Evolutionary conservation across 768 basidiomycete species (phyloP).

Genomic region (Calocybe cyanea): DNA sequence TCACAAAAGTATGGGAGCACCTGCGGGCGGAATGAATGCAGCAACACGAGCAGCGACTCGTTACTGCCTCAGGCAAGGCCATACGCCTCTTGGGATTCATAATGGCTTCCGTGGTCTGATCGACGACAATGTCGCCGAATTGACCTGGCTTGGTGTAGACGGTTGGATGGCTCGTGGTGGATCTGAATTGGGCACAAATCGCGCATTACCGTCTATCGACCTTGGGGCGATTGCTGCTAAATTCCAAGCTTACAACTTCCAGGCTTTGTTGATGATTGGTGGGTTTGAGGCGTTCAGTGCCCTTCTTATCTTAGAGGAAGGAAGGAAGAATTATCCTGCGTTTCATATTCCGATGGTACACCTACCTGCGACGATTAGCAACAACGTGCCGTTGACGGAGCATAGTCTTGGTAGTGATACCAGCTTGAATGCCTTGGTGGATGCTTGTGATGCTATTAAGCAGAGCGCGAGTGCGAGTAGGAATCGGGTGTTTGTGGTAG

Average conservation of each 20-base stretch:
- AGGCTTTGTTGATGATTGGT: slow-evolving; percentile 85
- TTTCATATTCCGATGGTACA: slow-evolving; percentile 97
- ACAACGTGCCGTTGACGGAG: slow-evolving; percentile 97
- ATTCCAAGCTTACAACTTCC: slow-evolving; percentile 80
- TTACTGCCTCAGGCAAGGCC: slow-evolving; percentile 89
- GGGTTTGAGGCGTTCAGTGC: slow-evolving; percentile 94
- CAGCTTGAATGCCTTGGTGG: slow-evolving; percentile 94
- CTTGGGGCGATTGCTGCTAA: slow-evolving; percentile 86
- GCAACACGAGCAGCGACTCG: slow-evolving; percentile 93
- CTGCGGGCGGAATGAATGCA: slow-evolving; percentile 98
- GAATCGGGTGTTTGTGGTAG: slow-evolving; percentile 95
- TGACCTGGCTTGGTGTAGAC: slow-evolving; percentile 96
- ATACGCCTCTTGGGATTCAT: slow-evolving; percentile 87
- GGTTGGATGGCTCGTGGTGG: slow-evolving; percentile 95
- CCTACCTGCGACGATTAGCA: slow-evolving; percentile 94
- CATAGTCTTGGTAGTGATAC: slow-evolving; percentile 95
- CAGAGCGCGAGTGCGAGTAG: slow-evolving; percentile 96
- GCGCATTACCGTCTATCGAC: slow-evolving; percentile 79
- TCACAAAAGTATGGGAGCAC: slow-evolving; percentile 78
- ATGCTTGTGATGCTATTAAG: slow-evolving; percentile 97
- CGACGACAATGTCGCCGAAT: slow-evolving; percentile 80
- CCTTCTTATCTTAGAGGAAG: slow-evolving; percentile 74
- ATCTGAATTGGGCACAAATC: slow-evolving; percentile 96
- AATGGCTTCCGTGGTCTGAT: slow-evolving; percentile 96
- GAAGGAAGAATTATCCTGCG: slow-evolving; percentile 77